Evolutionary conservation across 495 filamentous ascomycete genomes (phyloP).

Genomic region (Neurospora africana): DNA sequence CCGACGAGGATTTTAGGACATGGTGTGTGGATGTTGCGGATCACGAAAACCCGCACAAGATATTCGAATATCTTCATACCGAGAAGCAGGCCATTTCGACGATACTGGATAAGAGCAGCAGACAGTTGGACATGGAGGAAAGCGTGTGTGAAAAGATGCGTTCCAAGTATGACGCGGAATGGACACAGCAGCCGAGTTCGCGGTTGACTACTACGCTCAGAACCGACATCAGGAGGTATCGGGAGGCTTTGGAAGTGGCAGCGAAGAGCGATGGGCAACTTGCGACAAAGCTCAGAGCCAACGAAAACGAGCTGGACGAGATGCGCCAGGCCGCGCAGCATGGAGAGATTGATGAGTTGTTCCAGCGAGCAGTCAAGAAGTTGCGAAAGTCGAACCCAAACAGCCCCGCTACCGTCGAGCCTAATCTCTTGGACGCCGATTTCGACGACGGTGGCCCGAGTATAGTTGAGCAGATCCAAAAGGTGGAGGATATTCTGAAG

Average conservation of each 20-base stretch:
- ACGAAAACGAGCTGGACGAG: slow-evolving; percentile 83
- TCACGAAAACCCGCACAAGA: slow-evolving; percentile 58
- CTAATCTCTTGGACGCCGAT: slow-evolving; percentile 80
- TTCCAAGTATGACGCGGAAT: slow-evolving; percentile 89
- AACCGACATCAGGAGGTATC: slow-evolving; percentile 75
- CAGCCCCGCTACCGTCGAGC: slow-evolving; percentile 56
- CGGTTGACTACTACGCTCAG: slow-evolving; percentile 78
- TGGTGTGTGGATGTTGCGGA: slow-evolving; percentile 91
- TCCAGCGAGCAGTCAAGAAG: slow-evolving; percentile 67
- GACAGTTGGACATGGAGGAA: slow-evolving; percentile 90
- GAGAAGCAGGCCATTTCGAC: slow-evolving; percentile 64
- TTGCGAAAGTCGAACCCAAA: slow-evolving; percentile 42
- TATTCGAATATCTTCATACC: slow-evolving; percentile 66
- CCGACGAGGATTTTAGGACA: slow-evolving; percentile 79
- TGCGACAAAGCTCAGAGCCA: slow-evolving; percentile 69
- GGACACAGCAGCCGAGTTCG: slow-evolving; percentile 93
- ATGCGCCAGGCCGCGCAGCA: slow-evolving; percentile 85
- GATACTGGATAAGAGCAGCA: slow-evolving; percentile 66
- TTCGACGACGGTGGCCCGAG: slow-evolving; percentile 69
- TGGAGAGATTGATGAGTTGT: slow-evolving; percentile 81
- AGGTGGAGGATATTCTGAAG: slow-evolving; percentile 84
- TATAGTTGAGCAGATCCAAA: slow-evolving; percentile 79
- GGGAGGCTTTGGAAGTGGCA: slow-evolving; percentile 81
- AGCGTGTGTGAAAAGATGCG: slow-evolving; percentile 99
- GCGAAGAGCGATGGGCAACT: slow-evolving; percentile 80